These are phyloP conservation scores for Rhazya stricta DNA, from an alignment of 257 asterid species.

Conservation along the genomic window DNA sequence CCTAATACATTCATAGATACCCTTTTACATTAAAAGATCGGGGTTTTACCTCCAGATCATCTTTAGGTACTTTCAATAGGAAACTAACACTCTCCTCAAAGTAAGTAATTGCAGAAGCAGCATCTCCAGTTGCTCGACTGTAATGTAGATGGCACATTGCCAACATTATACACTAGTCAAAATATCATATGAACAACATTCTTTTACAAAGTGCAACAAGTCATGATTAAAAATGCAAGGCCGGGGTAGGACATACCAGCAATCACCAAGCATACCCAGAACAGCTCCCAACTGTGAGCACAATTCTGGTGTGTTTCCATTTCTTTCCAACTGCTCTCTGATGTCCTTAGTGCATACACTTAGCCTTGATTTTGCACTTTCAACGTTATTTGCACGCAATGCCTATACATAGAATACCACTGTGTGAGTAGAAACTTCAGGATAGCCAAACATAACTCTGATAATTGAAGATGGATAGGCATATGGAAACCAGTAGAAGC, in stretches of 20 bases:
- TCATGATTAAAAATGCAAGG: constrained; percentile 7
- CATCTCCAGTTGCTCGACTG: constrained; percentile 85
- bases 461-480: background rate
- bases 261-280: constrained; percentile 95
- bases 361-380: constrained; percentile 89
- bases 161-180: background rate
- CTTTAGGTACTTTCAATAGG: constrained; percentile 68
- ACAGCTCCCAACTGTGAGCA: constrained; percentile 98
- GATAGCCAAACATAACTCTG: constrained; percentile 2
- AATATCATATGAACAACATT: background rate
- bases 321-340: constrained; percentile 67
- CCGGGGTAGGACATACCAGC: constrained; percentile 55
- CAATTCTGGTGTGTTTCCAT: constrained; percentile 72
- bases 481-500: background rate
- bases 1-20: background rate
- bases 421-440: background rate
- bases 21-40: background rate
- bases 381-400: constrained; percentile 82
- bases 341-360: constrained; percentile 80
- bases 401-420: constrained; percentile 49
- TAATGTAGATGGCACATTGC: constrained; percentile 15
- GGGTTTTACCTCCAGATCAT: constrained; percentile 62
- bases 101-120: constrained; percentile 69
- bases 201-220: constrained; percentile 6
- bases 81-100: constrained; percentile 83